phyloP scores from a whole-genome alignment of 2,329 filamentous ascomycete species.

The Pseudodiploospora longispora region DNA sequence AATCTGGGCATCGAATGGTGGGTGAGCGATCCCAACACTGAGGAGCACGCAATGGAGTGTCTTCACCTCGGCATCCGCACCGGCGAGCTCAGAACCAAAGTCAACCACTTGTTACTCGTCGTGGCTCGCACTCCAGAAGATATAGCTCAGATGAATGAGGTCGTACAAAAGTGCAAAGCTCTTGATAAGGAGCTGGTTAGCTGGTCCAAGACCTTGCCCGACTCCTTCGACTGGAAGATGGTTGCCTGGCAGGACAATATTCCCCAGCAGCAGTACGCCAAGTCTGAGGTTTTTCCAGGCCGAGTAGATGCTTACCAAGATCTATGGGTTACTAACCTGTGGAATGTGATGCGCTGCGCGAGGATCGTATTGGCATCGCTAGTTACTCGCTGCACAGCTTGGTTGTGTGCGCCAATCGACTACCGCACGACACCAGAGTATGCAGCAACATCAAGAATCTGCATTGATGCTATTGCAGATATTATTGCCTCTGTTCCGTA shows the following conservation, averaged over 20 bases:
- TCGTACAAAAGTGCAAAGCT: conserved; percentile 42
- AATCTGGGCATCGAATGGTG: conserved; percentile 50
- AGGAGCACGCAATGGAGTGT: conserved; percentile 32
- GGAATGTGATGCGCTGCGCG: conserved; percentile 45
- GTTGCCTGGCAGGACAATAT: conserved; percentile 49
- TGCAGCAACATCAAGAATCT: conserved; percentile 41
- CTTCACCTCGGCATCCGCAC: conserved; percentile 45
- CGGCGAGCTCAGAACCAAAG: conserved; percentile 44
- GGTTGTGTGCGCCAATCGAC: conserved; percentile 50
- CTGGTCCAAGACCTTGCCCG: conserved; percentile 43
- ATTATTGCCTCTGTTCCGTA: conserved; percentile 53
- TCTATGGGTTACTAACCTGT: conserved; percentile 46
- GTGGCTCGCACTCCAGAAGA: conserved; percentile 39
- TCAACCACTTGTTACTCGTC: conserved; percentile 40
- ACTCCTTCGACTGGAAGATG: conserved; percentile 39
- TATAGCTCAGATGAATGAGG: conserved; percentile 38
- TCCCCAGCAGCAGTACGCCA: conserved; percentile 40
- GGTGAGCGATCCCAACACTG: conserved; percentile 43
- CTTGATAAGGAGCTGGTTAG: conserved; percentile 42
- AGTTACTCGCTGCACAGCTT: conserved; percentile 50
- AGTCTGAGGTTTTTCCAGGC: conserved; percentile 49
- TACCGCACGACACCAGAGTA: conserved; percentile 56
- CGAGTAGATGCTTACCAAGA: conserved; percentile 53
- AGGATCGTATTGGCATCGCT: conserved; percentile 46
- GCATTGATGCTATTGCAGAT: conserved; percentile 44